Evolutionary conservation across 331 rosid genomes (phyloP).

Genomic region (Saraca asoca): DNA sequence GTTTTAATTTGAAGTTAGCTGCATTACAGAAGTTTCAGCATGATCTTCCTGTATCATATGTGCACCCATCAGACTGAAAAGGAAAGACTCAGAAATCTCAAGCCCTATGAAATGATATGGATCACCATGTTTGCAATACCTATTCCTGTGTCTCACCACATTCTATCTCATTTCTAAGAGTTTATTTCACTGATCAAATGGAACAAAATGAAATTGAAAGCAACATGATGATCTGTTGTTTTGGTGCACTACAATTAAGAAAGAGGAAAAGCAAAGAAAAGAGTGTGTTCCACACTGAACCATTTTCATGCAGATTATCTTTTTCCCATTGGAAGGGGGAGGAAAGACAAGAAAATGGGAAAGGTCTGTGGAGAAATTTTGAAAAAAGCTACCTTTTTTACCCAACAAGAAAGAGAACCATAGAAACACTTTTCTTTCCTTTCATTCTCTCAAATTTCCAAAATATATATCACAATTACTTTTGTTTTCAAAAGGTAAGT

Average conservation of each 20-base stretch:
- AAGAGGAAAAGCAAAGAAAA: not conserved
- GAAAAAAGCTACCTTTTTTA: not conserved
- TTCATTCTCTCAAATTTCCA: not conserved
- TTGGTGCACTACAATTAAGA: not conserved
- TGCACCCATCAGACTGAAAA: not conserved
- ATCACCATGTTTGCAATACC: not conserved
- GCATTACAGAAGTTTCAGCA: not conserved
- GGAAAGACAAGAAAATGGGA: not conserved
- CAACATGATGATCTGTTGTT: not conserved
- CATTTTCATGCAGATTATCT: too few species aligned
- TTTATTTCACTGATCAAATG: not conserved
- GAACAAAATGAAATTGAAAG: not conserved
- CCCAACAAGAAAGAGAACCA: not conserved
- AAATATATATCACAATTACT: too few species aligned
- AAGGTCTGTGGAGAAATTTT: not conserved
- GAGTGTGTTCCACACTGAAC: not conserved
- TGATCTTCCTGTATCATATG: not conserved
- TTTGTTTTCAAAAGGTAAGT: too few species aligned
- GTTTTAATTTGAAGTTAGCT: conserved; percentile 3
- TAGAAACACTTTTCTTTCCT: not conserved
- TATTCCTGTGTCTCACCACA: not conserved
- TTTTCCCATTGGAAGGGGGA: not conserved
- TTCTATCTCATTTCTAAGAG: not conserved
- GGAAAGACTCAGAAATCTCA: not conserved
- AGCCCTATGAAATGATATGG: not conserved